Percentiles rank a stretch among this genome's conserved stretches.
Conservation (phyloP, 2,329 filamentous ascomycete genomes). For the Ilyonectria destructans region DNA sequence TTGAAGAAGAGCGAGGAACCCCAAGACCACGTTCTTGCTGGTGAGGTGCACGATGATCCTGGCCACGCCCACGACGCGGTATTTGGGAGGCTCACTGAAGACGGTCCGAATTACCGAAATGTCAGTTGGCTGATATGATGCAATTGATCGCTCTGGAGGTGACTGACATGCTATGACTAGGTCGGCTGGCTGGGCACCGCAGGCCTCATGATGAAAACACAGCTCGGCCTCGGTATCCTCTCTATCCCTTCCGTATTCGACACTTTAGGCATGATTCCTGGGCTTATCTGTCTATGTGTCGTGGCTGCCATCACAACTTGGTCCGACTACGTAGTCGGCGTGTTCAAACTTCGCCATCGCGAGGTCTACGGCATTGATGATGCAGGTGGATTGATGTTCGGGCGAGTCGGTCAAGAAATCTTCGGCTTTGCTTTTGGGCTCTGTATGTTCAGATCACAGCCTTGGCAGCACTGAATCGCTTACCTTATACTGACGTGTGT, state of each 20-base stretch:
- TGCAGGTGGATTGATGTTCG: slow-evolving; percentile 64
- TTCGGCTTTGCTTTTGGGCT: slow-evolving; percentile 55
- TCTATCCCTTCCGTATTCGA: slow-evolving; percentile 63
- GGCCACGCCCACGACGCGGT: slow-evolving; percentile 42
- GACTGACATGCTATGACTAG: slow-evolving; percentile 31
- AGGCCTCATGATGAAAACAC: slow-evolving; percentile 63
- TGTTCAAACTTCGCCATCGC: slow-evolving; percentile 66
- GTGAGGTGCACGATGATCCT: background rate
- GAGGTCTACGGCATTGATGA: slow-evolving; percentile 69
- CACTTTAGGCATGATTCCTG: slow-evolving; percentile 62
- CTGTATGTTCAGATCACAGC: slow-evolving; percentile 41
- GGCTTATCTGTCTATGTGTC: slow-evolving; percentile 58
- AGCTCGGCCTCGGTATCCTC: slow-evolving; percentile 62
- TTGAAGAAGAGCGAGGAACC: background rate
- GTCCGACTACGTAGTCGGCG: slow-evolving; percentile 64
- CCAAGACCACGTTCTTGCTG: background rate
- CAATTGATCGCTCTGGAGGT: background rate
- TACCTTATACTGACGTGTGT: background rate
- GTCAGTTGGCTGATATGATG: background rate
- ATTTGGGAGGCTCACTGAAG: slow-evolving; percentile 44
- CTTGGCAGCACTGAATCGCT: background rate
- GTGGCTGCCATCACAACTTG: slow-evolving; percentile 63
- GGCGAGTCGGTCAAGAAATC: slow-evolving; percentile 59
- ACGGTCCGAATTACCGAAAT: slow-evolving; percentile 47
- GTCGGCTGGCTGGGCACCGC: slow-evolving; percentile 60